A percentile compares a stretch with the other conserved stretches of the same genome.
Evolutionary conservation across 768 basidiomycete genomes (phyloP).

Genomic region (Naganishia vaughanmartiniae): DNA sequence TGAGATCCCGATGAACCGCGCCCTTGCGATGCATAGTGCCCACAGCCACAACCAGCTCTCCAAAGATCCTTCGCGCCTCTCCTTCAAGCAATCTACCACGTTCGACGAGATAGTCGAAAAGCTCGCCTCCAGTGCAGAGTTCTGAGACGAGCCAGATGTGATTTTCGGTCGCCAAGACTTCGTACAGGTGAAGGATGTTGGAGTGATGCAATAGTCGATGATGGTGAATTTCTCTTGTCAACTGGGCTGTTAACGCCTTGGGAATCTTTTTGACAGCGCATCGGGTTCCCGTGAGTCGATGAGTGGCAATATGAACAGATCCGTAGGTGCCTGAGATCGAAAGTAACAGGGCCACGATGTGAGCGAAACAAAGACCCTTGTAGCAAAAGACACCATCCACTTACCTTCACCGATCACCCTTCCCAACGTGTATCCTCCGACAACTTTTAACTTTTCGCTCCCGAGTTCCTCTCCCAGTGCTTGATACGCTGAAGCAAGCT

Average conservation of each 20-base stretch:
- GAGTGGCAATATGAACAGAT: constrained; percentile 89
- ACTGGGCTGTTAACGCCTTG: constrained; percentile 77
- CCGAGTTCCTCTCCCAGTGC: constrained; percentile 93
- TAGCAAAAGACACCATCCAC: constrained; percentile 35
- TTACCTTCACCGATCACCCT: constrained; percentile 92
- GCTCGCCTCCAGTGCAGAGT: constrained; percentile 91
- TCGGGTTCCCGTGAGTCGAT: constrained; percentile 83
- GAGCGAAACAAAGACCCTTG: not conserved
- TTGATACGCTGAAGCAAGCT: constrained; percentile 92
- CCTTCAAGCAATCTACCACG: constrained; percentile 80
- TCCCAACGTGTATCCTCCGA: constrained; percentile 91
- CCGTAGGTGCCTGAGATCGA: constrained; percentile 76
- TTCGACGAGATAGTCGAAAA: constrained; percentile 97
- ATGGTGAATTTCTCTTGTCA: constrained; percentile 97
- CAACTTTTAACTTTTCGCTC: constrained; percentile 82
- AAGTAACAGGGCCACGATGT: not conserved
- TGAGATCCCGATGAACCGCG: constrained; percentile 94
- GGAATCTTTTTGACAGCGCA: constrained; percentile 98
- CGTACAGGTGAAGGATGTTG: constrained; percentile 90
- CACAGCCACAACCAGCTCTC: constrained; percentile 90
- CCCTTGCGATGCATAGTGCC: constrained; percentile 88
- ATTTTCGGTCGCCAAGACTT: constrained; percentile 94
- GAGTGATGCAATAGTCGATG: constrained; percentile 96
- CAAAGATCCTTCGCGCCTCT: constrained; percentile 83
- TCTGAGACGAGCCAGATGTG: constrained; percentile 97